Conservation (phyloP, 306 rosid species). For the Glycine soja region DNA sequence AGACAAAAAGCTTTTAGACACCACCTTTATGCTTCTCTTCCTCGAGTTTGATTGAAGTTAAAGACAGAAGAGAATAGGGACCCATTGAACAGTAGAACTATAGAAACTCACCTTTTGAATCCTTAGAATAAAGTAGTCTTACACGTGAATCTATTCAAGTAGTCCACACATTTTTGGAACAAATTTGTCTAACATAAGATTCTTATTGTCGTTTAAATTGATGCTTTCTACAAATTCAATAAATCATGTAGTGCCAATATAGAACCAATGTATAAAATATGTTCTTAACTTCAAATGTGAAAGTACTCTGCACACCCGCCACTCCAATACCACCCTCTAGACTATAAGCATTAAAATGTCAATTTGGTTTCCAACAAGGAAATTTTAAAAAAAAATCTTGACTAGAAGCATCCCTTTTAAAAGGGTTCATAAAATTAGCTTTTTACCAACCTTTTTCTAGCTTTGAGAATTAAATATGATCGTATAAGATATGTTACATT, state of each 20-base stretch:
- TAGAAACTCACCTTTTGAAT: conserved; percentile 26
- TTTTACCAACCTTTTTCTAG: conserved; percentile 20
- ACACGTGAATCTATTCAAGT: conserved; percentile 44
- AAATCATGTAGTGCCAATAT: neutral
- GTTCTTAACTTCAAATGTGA: neutral
- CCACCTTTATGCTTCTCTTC: conserved; percentile 25
- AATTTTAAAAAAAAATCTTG: neutral
- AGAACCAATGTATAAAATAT: neutral
- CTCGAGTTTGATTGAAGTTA: conserved; percentile 32
- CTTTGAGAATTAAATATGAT: conserved; percentile 11
- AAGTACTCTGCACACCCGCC: neutral
- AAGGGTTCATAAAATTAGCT: conserved; percentile 39
- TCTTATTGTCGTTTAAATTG: conserved; percentile 31
- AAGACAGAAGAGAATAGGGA: conserved; percentile 34
- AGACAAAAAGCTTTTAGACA: conserved; percentile 42
- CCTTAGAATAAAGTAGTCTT: conserved; percentile 51
- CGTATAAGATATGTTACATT: conserved; percentile 23
- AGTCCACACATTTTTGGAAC: conserved; percentile 37
- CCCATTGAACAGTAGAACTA: conserved; percentile 22
- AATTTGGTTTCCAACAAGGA: no score
- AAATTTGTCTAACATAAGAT: neutral
- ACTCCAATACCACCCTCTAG: conserved; percentile 24
- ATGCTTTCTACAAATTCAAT: conserved; percentile 16
- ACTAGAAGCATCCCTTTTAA: conserved; percentile 24
- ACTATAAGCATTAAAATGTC: neutral